A percentile compares a stretch with the other conserved stretches of the same genome.
phyloP scores from a whole-genome alignment of 441 rosid species.

The Adansonia rubrostipa region DNA sequence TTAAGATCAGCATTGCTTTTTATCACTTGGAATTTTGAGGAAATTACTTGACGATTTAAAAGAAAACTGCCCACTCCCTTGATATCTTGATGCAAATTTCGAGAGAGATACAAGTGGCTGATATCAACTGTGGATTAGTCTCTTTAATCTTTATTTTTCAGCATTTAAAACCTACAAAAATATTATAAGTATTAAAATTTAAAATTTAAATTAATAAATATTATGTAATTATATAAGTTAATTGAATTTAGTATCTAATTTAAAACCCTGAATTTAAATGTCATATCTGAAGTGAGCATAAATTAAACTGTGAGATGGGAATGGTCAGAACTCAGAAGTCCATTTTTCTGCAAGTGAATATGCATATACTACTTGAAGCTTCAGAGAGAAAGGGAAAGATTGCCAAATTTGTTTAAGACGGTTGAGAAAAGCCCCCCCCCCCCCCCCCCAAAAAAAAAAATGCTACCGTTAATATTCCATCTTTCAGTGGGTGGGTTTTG shows the following conservation, averaged over 20 bases:
- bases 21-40: background rate
- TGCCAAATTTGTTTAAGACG: background rate
- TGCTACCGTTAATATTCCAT: conserved; percentile 17
- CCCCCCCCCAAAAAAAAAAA: background rate
- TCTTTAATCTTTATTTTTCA: background rate
- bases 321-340: background rate
- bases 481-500: background rate
- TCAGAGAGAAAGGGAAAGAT: background rate
- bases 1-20: background rate
- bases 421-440: background rate
- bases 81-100: background rate
- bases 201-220: no score
- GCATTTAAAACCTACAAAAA: no score
- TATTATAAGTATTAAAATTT: no score
- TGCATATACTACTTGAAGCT: background rate
- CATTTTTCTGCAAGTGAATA: background rate
- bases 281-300: background rate
- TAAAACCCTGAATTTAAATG: background rate
- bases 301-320: background rate
- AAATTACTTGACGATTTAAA: background rate
- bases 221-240: no score
- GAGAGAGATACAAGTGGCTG: background rate
- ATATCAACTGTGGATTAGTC: background rate
- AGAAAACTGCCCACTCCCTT: background rate
- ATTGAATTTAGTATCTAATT: no score